phyloP scores from a whole-genome alignment of 2,329 filamentous ascomycete genomes.

The Macrophomina pseudophaseolina region DNA sequence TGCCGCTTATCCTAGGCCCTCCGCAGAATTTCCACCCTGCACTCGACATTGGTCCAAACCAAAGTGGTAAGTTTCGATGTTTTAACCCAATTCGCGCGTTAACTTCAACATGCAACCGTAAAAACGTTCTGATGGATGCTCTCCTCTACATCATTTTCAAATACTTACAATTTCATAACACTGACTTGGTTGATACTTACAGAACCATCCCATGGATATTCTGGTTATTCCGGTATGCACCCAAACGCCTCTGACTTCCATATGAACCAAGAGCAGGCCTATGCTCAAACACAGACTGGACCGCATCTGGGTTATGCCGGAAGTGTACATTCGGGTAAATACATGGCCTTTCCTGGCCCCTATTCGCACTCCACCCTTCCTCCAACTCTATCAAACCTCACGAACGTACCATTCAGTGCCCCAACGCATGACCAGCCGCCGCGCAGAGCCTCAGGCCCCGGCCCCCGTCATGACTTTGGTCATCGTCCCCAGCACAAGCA shows the following conservation, averaged over 20 bases:
- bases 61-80: neutral
- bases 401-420: conserved; percentile 6
- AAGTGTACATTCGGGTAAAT: neutral
- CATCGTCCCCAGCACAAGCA: neutral
- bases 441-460: conserved; percentile 2
- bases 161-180: no score
- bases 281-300: neutral
- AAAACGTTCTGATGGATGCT: no score
- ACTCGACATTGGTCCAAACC: neutral
- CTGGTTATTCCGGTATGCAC: neutral
- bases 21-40: neutral
- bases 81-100: neutral
- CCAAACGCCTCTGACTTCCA: neutral
- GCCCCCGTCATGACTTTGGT: conserved; percentile 4
- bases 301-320: neutral
- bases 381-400: neutral
- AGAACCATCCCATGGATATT: neutral
- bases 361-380: neutral
- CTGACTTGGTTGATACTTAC: neutral
- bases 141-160: neutral
- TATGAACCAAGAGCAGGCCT: neutral
- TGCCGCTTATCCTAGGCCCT: neutral
- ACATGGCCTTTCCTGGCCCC: neutral
- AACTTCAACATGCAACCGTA: no score
- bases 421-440: neutral